Base-by-base conservation (phyloP, 352 stramenopile genomes). In the Aphanomyces stellatus region DNA sequence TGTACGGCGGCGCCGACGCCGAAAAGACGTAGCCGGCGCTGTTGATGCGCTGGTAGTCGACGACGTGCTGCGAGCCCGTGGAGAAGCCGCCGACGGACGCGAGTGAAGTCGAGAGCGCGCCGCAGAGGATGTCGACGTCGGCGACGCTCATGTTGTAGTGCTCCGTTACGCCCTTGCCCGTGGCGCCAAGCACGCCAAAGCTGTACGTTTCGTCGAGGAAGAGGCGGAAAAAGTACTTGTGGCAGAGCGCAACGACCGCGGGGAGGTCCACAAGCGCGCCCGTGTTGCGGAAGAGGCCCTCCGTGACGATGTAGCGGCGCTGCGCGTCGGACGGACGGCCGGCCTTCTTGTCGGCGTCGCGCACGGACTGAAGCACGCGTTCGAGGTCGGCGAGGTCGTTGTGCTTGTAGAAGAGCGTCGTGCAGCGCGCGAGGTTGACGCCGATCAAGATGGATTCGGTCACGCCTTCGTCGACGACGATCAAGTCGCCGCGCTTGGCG, bases 1-100 rank as follows among this genome's bases (percentile, higher is more conserved):
- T 96, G 77, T 99, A 99, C 8, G 97, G 97, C 35, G 96, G 95
- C 27, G 93, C 87, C 53, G 95, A 97, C n/a, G 97, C 97, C 68
- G 93, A 98, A 78, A 98, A 99, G 70, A 97, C 97, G 77, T 99
- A 99, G 53, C 96, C 96, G 5, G 96, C 96, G 41, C 93, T 98
- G 71, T 94, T 98, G 34, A 99, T 87, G 53, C 97, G 91, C 79
- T 99, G 97, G 83, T 99, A 98, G 77, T 99, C 95, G 10, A 99
- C 93, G 5, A 99, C 91, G 65, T 99, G 96, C 71, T 96, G 86
- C 55, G 87, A 97, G 13, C 97, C 97, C 40, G 98, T 95, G 65
- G 94, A 98, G 64, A 99, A 95, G 49, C 97, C 97, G 25, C 97
- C 97, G 53, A 99, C 88, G 65, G 85, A 96, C 5, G 92, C 95